A percentile compares a stretch with the other conserved stretches of the same genome.
phyloP scores from a whole-genome alignment of 1,139 yeast species.

The Geotrichum candidum region DNA sequence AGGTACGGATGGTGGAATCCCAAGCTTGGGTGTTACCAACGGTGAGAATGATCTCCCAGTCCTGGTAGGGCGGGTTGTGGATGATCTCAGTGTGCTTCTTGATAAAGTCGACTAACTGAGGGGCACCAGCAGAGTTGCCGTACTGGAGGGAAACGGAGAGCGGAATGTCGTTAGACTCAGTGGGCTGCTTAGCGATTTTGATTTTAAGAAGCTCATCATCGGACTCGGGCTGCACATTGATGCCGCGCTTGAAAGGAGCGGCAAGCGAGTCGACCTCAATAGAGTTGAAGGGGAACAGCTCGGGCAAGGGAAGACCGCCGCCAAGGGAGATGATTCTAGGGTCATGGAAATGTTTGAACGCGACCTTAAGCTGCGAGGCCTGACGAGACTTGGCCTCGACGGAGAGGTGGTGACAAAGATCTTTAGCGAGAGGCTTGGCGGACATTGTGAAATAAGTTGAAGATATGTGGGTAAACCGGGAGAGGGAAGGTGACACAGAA shows the following conservation, averaged over 20 bases:
- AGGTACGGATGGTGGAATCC: constrained; percentile 80
- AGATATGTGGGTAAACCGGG: no score
- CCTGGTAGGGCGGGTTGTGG: constrained; percentile 55
- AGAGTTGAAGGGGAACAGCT: constrained; percentile 85
- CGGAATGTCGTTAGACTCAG: constrained; percentile 50
- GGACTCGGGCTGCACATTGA: constrained; percentile 58
- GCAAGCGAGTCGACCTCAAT: constrained; percentile 63
- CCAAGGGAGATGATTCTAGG: constrained; percentile 86
- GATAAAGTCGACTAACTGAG: constrained; percentile 59
- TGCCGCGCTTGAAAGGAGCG: constrained; percentile 71
- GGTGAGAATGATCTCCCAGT: constrained; percentile 60
- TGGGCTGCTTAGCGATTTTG: constrained; percentile 7
- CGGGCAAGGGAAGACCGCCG: constrained; percentile 90
- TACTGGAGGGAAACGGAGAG: constrained; percentile 85
- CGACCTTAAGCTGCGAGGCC: constrained; percentile 75
- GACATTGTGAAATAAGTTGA: neutral
- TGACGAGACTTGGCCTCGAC: constrained; percentile 71
- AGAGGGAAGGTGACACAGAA: no score
- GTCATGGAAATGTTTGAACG: constrained; percentile 66
- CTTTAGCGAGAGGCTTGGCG: constrained; percentile 43
- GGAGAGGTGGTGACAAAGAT: constrained; percentile 69
- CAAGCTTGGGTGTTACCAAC: constrained; percentile 86
- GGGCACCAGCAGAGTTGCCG: constrained; percentile 77
- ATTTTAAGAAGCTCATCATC: constrained; percentile 36
- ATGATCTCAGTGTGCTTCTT: constrained; percentile 70